Evolutionary conservation across 345 rosid genomes (phyloP), one percentile per base, ranked within the genome.

Genomic region (Gossypium turneri): DNA sequence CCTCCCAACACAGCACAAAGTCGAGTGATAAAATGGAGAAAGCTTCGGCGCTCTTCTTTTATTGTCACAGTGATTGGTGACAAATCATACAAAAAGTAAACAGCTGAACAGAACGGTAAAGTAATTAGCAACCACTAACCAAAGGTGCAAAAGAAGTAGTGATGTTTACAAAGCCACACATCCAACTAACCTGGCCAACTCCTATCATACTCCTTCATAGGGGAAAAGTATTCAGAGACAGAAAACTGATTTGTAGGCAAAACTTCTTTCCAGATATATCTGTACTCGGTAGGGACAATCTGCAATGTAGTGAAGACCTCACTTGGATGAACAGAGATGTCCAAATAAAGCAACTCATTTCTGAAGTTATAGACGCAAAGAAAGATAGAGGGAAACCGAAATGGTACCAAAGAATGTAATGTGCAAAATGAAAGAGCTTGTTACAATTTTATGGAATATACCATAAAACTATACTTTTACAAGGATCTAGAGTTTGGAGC

Each of bases 1-100:
- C 99, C 97, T 3, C 99, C 99, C 77, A 96, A 83, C 20, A 96
- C 97, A 17, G 98, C 99, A 83, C 98, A 93, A 69, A 96, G 99
- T 69, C 99, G 86, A 67, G 99, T 96, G 81, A 93, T 82, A 77
- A 96, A 89, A 78, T 96, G 98, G 78, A 96, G 90, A 85, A 96
- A 93, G 81, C 97, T 90, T 27, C 90, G 97, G 4, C 89, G 79
- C 77, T 96, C 99, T 84, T 96, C 98, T 79, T 83, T 90, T 80
- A 96, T 96, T 29, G 99, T 90, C 60, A 96, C 98, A 4, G 98
- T 93, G 79, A 96, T 96, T 0, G 99, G 98, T 25, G 99, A 96
- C 60, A 96, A 84, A 84, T 96, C 99, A 75, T 93, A 96, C 78
- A 96, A 82, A 83, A 96, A 93, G 88, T 90, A 96, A 56, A 96